Evolutionary conservation across 305 asterid species (phyloP).

Genomic region (Solanum chacoense): DNA sequence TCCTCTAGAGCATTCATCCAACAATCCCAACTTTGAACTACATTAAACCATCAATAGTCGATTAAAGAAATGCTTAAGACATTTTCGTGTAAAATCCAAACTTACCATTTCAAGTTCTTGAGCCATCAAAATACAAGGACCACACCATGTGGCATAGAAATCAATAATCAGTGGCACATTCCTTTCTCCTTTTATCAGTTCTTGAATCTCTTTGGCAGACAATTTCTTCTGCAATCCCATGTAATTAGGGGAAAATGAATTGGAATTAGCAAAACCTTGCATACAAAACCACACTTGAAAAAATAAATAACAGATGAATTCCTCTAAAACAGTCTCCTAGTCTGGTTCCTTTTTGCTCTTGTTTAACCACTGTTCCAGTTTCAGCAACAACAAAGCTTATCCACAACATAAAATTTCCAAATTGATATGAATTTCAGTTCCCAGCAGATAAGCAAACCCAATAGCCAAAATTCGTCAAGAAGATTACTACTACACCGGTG

Average conservation of each 20-base stretch:
- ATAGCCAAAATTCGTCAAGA: background rate
- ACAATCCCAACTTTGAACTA: background rate
- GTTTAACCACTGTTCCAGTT: background rate
- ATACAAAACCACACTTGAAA: background rate
- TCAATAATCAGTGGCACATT: constrained; percentile 71
- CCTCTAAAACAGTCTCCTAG: background rate
- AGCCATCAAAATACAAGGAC: constrained; percentile 93
- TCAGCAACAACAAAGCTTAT: background rate
- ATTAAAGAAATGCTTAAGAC: background rate
- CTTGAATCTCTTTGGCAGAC: constrained; percentile 64
- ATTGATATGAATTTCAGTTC: background rate
- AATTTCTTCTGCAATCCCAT: constrained; percentile 48
- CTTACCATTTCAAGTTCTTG: constrained; percentile 93
- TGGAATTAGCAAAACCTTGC: background rate
- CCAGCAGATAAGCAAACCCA: background rate
- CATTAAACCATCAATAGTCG: background rate
- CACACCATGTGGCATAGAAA: constrained; percentile 97
- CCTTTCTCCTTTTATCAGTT: constrained; percentile 73
- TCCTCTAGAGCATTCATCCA: background rate
- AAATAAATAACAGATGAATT: background rate
- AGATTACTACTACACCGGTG: background rate
- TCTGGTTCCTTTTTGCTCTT: background rate
- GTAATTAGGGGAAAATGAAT: background rate
- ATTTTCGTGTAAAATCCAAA: background rate
- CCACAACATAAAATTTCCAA: background rate